Percentiles rank a stretch among this genome's conserved stretches.
phyloP scores from a whole-genome alignment of 345 rosid species.

The Firmiana major region DNA sequence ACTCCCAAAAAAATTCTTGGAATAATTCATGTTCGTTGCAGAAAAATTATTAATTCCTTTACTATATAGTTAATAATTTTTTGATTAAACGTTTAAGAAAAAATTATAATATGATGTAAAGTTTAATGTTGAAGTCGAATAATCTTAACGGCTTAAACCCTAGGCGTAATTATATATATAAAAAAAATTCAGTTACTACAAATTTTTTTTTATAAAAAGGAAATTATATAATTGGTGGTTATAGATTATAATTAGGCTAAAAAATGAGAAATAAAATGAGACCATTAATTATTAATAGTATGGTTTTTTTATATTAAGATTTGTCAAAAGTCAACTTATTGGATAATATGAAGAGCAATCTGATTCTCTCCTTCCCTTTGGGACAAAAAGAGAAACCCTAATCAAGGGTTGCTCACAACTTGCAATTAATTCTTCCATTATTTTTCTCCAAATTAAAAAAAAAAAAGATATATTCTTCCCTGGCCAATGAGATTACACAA shows the following conservation, averaged over 20 bases:
- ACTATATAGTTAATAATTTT: no score
- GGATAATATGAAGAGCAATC: conserved; percentile 24
- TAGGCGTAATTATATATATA: no score
- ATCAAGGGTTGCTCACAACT: conserved; percentile 26
- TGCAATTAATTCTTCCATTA: background rate
- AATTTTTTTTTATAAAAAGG: no score
- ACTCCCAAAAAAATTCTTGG: conserved; percentile 11
- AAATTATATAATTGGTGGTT: no score
- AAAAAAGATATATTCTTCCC: background rate
- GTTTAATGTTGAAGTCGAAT: no score
- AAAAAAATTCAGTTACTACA: no score
- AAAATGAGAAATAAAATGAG: background rate
- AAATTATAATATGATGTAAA: no score
- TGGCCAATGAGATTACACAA: conserved; percentile 1
- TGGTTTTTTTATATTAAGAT: background rate
- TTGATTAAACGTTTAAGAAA: no score
- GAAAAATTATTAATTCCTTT: background rate
- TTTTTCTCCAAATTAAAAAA: background rate
- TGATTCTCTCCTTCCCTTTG: conserved; percentile 4
- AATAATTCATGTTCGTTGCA: conserved; percentile 14
- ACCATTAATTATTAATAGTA: no score
- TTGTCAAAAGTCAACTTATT: conserved; percentile 34
- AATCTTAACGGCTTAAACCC: no score
- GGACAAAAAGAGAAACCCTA: conserved; percentile 36
- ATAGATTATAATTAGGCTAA: background rate